Evolutionary conservation across 2,329 filamentous ascomycete genomes (phyloP), one percentile per base, ranked within the genome.

Genomic region (Diplodia scrobiculata): DNA sequence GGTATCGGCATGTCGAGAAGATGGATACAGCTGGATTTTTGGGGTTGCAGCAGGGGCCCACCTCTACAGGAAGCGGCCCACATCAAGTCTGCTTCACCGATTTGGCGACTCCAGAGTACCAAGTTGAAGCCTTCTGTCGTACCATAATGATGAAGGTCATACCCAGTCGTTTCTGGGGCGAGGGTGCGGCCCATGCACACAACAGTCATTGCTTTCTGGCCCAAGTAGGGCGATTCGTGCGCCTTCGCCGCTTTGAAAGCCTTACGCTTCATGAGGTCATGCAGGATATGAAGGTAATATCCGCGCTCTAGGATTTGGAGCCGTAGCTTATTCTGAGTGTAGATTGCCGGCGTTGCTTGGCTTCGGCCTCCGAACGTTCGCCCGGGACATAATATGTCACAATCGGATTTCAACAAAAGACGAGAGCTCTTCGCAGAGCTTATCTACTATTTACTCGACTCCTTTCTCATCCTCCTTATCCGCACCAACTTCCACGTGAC

Each of bases 401-500:
- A 83, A 67, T 88, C 89, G 0, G 94, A 98, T 73, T 81, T 85
- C 34, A 79, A 80, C 6, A 98, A 97, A 76, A 88, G 93, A 11
- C 81, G 80, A 29, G 91, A 97, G 73, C 83, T 98, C 0, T 86
- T 97, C 58, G 79, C 87, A 63, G 95, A 99, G 75, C 88, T 98
- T 67, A 72, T 98, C 6, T 98, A 97, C 79, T 99, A 93, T 75
- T 70, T 96, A 3, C 95, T 99, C 72, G 95, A 99, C 77, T 97
- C 93, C 0, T 83, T 97, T 25, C 74, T 99, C 66, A 90, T 98
- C 71, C 94, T 95, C 10, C 83, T 99, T 7, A 85, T 98, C 55
- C 87, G 91, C 38, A 88, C 86, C 68, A 93, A 95, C 72, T 99
- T 99, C 73, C 94, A 98, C 73, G 91, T 97, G 45, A 99, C 95